A percentile compares a stretch with the other conserved stretches of the same genome.
phyloP scores from a whole-genome alignment of 441 rosid species.

The Adansonia grandidieri region DNA sequence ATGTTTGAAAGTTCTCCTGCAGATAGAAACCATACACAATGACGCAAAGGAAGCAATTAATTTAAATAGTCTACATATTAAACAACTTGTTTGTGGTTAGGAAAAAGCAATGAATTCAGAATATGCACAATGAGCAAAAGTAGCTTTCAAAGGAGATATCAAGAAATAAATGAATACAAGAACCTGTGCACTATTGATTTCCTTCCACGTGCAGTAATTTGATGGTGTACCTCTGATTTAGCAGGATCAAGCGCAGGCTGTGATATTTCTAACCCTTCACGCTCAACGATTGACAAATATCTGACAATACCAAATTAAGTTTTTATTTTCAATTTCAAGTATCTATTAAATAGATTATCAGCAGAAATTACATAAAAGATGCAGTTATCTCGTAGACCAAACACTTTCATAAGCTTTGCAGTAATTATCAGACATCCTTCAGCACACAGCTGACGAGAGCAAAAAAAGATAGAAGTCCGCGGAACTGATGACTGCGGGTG shows the following conservation, averaged over 20 bases:
- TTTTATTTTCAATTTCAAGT: not conserved
- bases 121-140: constrained; percentile 7
- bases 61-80: not conserved
- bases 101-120: constrained; percentile 10
- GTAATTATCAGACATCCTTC: not conserved
- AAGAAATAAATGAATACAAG: constrained; percentile 16
- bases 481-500: no score
- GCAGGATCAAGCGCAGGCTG: constrained; percentile 59
- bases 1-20: constrained; percentile 62
- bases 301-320: constrained; percentile 33
- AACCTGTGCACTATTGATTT: constrained; percentile 68
- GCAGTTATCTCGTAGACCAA: constrained; percentile 10
- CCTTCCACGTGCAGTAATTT: constrained; percentile 63
- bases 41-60: constrained; percentile 12
- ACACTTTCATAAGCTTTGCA: not conserved
- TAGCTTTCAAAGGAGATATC: constrained; percentile 7
- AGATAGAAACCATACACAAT: constrained; percentile 7
- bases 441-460: not conserved
- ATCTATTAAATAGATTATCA: not conserved
- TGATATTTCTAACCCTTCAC: constrained; percentile 35
- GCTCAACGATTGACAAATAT: constrained; percentile 54
- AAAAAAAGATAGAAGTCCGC: no score
- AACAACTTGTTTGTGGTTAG: no score
- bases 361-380: not conserved
- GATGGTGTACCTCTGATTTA: constrained; percentile 75